Evolutionary conservation across 208 protist species (phyloP).

Genomic region (Acanthamoeba triangularis): DNA sequence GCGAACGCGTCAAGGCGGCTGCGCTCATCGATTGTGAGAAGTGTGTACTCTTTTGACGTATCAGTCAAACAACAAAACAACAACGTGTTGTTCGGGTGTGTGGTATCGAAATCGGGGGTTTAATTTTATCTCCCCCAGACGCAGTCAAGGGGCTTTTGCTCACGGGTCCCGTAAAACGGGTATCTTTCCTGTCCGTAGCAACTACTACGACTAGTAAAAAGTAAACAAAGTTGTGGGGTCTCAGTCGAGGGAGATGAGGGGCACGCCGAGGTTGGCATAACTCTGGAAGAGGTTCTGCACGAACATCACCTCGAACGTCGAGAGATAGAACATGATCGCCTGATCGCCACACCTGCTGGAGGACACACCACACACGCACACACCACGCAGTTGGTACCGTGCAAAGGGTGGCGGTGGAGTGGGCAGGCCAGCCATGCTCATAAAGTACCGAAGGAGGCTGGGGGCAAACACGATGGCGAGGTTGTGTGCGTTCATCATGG

Average conservation of each 20-base stretch:
- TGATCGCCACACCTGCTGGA: background rate
- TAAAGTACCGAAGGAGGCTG: background rate
- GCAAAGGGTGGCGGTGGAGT: background rate
- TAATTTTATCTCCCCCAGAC: too few relatives aligned
- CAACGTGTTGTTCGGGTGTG: background rate
- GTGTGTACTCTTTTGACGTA: background rate
- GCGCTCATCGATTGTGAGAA: background rate
- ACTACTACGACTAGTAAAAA: too few relatives aligned
- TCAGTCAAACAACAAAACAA: background rate
- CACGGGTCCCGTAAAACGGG: too few relatives aligned
- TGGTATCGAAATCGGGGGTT: too few relatives aligned
- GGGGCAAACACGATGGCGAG: slow-evolving; percentile 12
- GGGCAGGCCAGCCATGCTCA: background rate
- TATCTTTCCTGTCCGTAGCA: too few relatives aligned
- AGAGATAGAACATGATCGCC: slow-evolving; percentile 28
- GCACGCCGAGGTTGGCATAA: background rate
- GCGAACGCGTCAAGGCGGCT: background rate
- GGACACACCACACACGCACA: background rate
- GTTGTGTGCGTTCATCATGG: slow-evolving; percentile 14
- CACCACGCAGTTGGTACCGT: background rate
- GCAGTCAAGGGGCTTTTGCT: too few relatives aligned
- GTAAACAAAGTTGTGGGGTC: too few relatives aligned
- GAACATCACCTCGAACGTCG: slow-evolving; percentile 49
- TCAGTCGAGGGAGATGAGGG: background rate
- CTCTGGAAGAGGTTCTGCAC: slow-evolving; percentile 50